phyloP scores from a whole-genome alignment of 2,329 filamentous ascomycete species.

The Ramichloridium luteum region DNA sequence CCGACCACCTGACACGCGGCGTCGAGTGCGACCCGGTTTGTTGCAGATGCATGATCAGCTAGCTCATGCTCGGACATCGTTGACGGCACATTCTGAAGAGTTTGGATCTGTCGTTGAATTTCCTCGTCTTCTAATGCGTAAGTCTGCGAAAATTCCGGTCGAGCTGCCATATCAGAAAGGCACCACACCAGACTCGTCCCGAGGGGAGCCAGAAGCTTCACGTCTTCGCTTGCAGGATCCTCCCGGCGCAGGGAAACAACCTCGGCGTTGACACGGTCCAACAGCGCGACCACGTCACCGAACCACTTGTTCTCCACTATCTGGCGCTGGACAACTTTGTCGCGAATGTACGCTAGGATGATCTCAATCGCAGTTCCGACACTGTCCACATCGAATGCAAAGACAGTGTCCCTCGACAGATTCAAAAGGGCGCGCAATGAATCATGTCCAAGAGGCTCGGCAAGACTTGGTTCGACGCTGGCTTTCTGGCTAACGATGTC shows the following conservation, averaged over 20 bases:
- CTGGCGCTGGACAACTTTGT: constrained; percentile 14
- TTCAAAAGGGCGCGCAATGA: constrained; percentile 7
- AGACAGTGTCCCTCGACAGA: constrained; percentile 7
- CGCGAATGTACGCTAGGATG: constrained; percentile 16
- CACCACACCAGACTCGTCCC: constrained; percentile 20
- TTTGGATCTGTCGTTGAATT: constrained; percentile 3
- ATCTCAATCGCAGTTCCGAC: constrained; percentile 16
- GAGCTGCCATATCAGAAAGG: constrained; percentile 21
- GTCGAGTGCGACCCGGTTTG: constrained; percentile 6
- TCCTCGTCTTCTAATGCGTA: constrained; percentile 7
- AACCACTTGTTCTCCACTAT: constrained; percentile 9
- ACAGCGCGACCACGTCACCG: constrained; percentile 13
- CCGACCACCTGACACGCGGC: constrained; percentile 21
- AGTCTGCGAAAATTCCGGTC: constrained; percentile 9
- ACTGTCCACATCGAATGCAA: constrained; percentile 11
- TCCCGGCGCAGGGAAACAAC: constrained; percentile 2
- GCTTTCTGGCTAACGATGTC: constrained; percentile 17
- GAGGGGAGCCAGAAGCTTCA: constrained; percentile 14
- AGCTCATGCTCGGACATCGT: no score
- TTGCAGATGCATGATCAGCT: no score
- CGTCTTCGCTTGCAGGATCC: constrained; percentile 8
- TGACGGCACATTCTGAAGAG: neutral
- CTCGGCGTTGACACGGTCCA: constrained; percentile 7
- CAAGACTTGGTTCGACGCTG: constrained; percentile 4
- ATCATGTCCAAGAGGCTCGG: constrained; percentile 7